Conservation (phyloP, 2,329 filamentous ascomycete species). For the Clonostachys rosea region DNA sequence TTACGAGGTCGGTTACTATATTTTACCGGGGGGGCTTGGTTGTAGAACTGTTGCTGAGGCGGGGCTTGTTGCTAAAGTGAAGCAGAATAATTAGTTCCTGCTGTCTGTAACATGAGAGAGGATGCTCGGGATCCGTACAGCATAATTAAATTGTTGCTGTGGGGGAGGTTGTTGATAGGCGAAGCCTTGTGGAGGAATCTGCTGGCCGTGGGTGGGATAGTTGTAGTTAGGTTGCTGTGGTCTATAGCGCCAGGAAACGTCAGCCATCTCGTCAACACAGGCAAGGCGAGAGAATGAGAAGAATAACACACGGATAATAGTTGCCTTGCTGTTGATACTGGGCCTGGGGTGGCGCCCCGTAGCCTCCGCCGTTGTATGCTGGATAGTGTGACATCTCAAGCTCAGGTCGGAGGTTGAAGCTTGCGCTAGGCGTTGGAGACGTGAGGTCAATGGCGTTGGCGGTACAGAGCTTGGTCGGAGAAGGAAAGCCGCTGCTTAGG, state of each 20-base stretch:
- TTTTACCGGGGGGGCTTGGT: constrained; percentile 34
- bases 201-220: constrained; percentile 25
- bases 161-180: constrained; percentile 37
- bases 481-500: too few species aligned
- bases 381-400: constrained; percentile 59
- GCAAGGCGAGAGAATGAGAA: constrained; percentile 4
- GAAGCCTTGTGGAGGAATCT: too few species aligned
- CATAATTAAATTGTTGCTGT: constrained; percentile 41
- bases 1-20: constrained; percentile 42
- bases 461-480: neutral
- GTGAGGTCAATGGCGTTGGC: neutral
- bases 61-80: constrained; percentile 21
- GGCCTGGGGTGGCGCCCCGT: constrained; percentile 24
- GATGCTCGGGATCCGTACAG: constrained; percentile 15
- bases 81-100: constrained; percentile 7
- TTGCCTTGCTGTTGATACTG: constrained; percentile 35
- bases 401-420: neutral
- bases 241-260: constrained; percentile 8
- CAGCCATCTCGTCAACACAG: neutral
- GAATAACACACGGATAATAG: constrained; percentile 44
- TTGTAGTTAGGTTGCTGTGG: constrained; percentile 38
- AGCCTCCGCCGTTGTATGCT: constrained; percentile 46
- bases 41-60: constrained; percentile 35
- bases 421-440: neutral
- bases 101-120: neutral